Percentiles rank a stretch among this genome's conserved stretches.
phyloP scores from a whole-genome alignment of 805 yeast genomes.

The Teunomyces funiuensis region DNA sequence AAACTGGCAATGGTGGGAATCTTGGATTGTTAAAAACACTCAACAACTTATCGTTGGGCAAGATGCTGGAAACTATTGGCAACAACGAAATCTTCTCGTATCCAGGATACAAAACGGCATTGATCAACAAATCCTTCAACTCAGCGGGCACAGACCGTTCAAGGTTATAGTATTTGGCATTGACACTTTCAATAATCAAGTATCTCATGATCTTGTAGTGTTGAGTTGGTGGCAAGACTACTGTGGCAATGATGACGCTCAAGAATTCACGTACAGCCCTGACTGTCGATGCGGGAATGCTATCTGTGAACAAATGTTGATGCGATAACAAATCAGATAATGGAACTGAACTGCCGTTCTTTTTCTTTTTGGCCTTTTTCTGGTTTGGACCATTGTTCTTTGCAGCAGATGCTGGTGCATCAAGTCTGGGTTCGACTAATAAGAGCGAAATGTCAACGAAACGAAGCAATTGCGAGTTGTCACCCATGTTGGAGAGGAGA shows the following conservation, averaged over 20 bases:
- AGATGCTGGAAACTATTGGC: slow-evolving; percentile 63
- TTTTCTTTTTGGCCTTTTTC: slow-evolving; percentile 43
- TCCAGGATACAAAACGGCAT: slow-evolving; percentile 70
- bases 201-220: slow-evolving; percentile 53
- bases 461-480: slow-evolving; percentile 52
- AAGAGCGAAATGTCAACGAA: slow-evolving; percentile 57
- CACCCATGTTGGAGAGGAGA: slow-evolving; percentile 43
- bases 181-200: slow-evolving; percentile 35
- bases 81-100: slow-evolving; percentile 60
- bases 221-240: slow-evolving; percentile 60
- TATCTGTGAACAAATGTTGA: slow-evolving; percentile 50
- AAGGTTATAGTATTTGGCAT: slow-evolving; percentile 22
- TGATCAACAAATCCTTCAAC: slow-evolving; percentile 41
- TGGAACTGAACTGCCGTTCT: slow-evolving; percentile 44
- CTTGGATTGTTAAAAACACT: slow-evolving; percentile 73
- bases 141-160: slow-evolving; percentile 29
- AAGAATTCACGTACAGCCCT: slow-evolving; percentile 46
- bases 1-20: slow-evolving; percentile 53
- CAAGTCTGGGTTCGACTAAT: slow-evolving; percentile 37
- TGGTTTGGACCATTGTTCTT: slow-evolving; percentile 6
- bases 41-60: slow-evolving; percentile 50
- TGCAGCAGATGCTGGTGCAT: slow-evolving; percentile 6
- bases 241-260: slow-evolving; percentile 44
- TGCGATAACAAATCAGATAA: slow-evolving; percentile 70
- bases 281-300: slow-evolving; percentile 40